These are phyloP conservation scores for Xylariales sp. DNA, from an alignment of 2,329 filamentous ascomycete species.

Conservation along the genomic window DNA sequence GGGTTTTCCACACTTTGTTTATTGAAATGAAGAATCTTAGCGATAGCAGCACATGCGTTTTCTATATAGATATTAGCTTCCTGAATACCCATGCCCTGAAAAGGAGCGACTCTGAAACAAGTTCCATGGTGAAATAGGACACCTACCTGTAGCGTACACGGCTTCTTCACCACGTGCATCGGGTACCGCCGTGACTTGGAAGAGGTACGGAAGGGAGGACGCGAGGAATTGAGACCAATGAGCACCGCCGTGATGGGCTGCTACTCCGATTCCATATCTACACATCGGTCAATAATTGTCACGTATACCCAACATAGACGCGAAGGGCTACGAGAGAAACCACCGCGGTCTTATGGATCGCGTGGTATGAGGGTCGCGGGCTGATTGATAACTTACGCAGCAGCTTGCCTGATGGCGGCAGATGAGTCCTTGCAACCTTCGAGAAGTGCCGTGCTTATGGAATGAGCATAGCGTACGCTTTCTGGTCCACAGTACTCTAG, in stretches of 20 bases:
- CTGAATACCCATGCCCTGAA: neutral
- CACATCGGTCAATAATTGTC: conserved; percentile 26
- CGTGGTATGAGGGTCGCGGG: neutral
- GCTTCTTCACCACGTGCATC: conserved; percentile 92
- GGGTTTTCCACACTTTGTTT: conserved; percentile 78
- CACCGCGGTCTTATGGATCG: neutral
- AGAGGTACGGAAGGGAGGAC: conserved; percentile 81
- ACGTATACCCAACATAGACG: too few species aligned
- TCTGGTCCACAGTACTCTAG: conserved; percentile 94
- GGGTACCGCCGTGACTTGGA: conserved; percentile 83
- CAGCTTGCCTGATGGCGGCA: conserved; percentile 93
- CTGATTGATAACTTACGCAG: conserved; percentile 66
- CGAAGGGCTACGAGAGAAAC: neutral
- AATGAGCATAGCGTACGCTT: conserved; percentile 85
- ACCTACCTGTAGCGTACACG: conserved; percentile 80
- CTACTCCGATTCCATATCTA: conserved; percentile 86
- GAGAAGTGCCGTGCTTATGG: conserved; percentile 88
- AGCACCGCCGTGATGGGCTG: conserved; percentile 89
- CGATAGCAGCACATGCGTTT: conserved; percentile 95
- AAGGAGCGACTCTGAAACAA: neutral
- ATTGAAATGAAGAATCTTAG: conserved; percentile 96
- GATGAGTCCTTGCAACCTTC: conserved; percentile 87
- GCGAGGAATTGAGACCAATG: conserved; percentile 90
- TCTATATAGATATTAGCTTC: conserved; percentile 59
- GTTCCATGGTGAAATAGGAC: neutral